These are phyloP conservation scores for Penicillium freii DNA, from an alignment of 2,329 filamentous ascomycete genomes.

Conservation along the genomic window DNA sequence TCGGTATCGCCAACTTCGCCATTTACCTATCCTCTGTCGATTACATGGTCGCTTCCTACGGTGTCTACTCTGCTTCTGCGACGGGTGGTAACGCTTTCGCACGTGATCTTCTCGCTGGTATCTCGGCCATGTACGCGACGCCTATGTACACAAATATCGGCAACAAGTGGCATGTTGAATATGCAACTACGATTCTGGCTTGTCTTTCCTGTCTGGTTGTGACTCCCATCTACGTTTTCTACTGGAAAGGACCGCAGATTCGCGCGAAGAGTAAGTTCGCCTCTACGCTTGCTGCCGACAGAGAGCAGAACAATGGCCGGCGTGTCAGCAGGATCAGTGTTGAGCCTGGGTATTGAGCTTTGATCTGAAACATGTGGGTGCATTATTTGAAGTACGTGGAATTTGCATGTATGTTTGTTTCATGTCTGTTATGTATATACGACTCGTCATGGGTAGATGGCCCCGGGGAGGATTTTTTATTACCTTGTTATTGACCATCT, in stretches of 20 bases:
- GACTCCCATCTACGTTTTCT: constrained; percentile 61
- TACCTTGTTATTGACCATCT: background rate
- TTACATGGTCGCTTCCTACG: constrained; percentile 73
- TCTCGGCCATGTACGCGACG: constrained; percentile 64
- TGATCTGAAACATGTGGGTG: background rate
- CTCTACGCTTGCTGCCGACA: constrained; percentile 49
- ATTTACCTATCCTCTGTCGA: constrained; percentile 74
- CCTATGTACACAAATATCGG: constrained; percentile 62
- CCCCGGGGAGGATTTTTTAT: background rate
- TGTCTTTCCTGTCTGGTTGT: constrained; percentile 59
- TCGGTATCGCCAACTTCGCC: constrained; percentile 69
- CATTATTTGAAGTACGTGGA: background rate
- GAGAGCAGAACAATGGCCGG: constrained; percentile 23
- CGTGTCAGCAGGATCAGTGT: constrained; percentile 26
- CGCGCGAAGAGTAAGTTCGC: constrained; percentile 61
- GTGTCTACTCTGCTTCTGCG: constrained; percentile 68
- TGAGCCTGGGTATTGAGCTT: constrained; percentile 11
- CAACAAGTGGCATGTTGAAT: constrained; percentile 52
- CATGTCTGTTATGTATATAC: constrained; percentile 8
- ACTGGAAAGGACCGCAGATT: constrained; percentile 59
- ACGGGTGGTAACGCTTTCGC: constrained; percentile 73
- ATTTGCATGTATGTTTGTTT: background rate
- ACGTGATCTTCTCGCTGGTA: constrained; percentile 69
- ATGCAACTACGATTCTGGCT: constrained; percentile 59
- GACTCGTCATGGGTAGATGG: background rate